Evolutionary conservation across 352 stramenopile genomes (phyloP).

Genomic region (Globisporangium barbulae): DNA sequence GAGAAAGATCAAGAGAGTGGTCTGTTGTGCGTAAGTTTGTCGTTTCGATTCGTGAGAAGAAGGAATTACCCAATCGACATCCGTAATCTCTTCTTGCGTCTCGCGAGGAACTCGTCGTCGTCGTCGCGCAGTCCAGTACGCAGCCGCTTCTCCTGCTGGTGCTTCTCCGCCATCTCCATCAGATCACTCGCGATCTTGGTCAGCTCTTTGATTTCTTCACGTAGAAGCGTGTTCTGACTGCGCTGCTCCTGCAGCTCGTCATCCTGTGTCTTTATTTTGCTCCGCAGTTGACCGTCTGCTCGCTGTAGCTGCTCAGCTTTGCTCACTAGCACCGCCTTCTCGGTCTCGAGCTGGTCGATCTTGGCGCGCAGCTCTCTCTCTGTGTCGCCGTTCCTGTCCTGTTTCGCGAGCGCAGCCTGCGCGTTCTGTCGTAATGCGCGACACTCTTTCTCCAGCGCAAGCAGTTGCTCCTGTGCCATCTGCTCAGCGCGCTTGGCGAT

Average conservation of each 20-base stretch:
- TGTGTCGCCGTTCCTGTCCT: slow-evolving; percentile 23
- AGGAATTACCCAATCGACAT: slow-evolving; percentile 21
- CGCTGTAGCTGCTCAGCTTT: slow-evolving; percentile 64
- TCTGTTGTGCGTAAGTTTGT: slow-evolving; percentile 3
- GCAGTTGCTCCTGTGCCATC: slow-evolving; percentile 31
- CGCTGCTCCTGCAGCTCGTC: slow-evolving; percentile 37
- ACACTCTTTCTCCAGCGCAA: slow-evolving; percentile 28
- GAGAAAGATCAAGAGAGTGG: neutral
- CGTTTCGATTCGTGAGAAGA: slow-evolving; percentile 3
- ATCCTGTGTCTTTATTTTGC: slow-evolving; percentile 35
- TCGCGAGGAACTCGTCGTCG: slow-evolving; percentile 13
- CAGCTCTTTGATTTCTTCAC: slow-evolving; percentile 51
- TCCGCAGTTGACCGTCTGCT: slow-evolving; percentile 52
- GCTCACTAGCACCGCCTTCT: slow-evolving; percentile 64
- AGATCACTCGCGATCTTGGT: slow-evolving; percentile 58
- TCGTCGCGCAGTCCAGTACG: slow-evolving; percentile 7
- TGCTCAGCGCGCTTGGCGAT: slow-evolving; percentile 24
- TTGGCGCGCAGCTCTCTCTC: slow-evolving; percentile 31
- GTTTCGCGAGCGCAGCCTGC: slow-evolving; percentile 17
- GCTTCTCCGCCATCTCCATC: slow-evolving; percentile 63
- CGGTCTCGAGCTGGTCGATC: slow-evolving; percentile 46
- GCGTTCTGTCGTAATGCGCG: slow-evolving; percentile 27
- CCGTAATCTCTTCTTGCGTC: slow-evolving; percentile 20
- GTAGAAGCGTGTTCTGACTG: slow-evolving; percentile 32
- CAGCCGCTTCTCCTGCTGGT: slow-evolving; percentile 37